These are phyloP conservation scores for Wickerhamiella slavikovae DNA, from an alignment of 805 yeast genomes.

Conservation along the genomic window DNA sequence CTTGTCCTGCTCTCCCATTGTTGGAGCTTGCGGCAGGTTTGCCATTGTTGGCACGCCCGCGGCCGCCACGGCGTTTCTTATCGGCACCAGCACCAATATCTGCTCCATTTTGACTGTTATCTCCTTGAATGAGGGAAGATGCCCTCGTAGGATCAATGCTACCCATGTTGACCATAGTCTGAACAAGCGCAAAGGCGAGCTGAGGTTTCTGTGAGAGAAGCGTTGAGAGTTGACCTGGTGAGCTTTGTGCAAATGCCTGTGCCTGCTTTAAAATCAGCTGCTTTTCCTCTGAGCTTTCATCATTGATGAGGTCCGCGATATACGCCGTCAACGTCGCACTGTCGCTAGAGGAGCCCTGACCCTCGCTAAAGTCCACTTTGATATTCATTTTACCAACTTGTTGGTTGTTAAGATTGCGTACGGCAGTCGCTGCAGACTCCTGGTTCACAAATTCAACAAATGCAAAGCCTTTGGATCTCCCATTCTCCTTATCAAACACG, in stretches of 20 bases:
- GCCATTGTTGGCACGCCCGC: background rate
- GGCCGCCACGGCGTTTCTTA: background rate
- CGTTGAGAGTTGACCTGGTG: conserved; percentile 37
- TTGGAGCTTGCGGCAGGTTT: too few species aligned
- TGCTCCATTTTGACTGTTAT: too few species aligned
- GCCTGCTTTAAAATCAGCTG: conserved; percentile 33
- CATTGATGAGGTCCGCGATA: conserved; percentile 8
- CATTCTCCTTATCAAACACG: conserved; percentile 73
- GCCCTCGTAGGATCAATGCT: conserved; percentile 17
- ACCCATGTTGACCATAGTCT: conserved; percentile 30
- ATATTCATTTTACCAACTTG: conserved; percentile 49
- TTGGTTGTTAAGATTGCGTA: conserved; percentile 66
- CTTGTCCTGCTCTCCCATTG: too few species aligned
- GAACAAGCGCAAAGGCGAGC: conserved; percentile 63
- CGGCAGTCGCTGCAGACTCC: conserved; percentile 81
- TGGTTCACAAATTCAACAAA: conserved; percentile 65
- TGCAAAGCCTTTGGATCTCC: conserved; percentile 79
- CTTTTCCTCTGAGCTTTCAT: conserved; percentile 21
- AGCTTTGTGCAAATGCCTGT: conserved; percentile 32
- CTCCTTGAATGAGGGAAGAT: too few species aligned
- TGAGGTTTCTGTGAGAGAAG: conserved; percentile 60
- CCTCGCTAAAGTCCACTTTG: conserved; percentile 50
- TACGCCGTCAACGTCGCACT: conserved; percentile 15
- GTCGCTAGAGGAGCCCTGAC: conserved; percentile 13
- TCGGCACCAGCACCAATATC: background rate